Evolutionary conservation across 2,329 filamentous ascomycete species (phyloP).

Genomic region (Aspergillus japonicus): DNA sequence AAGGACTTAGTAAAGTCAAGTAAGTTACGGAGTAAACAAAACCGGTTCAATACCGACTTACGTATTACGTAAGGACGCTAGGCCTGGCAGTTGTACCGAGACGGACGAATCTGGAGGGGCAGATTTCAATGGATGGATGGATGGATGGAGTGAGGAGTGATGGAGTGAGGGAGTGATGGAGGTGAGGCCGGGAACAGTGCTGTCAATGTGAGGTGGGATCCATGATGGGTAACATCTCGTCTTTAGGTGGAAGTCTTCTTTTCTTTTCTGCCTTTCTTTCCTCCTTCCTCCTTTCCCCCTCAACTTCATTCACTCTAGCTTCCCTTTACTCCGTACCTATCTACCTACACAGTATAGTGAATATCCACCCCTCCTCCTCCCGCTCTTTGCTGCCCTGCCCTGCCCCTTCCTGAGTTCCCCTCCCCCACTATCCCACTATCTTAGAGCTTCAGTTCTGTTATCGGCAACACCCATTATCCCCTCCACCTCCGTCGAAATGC

Average conservation of each 20-base stretch:
- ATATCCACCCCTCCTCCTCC: neutral
- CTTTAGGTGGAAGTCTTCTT: neutral
- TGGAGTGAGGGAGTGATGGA: neutral
- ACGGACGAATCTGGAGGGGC: neutral
- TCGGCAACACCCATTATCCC: neutral
- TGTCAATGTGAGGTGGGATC: neutral
- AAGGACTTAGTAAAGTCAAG: neutral
- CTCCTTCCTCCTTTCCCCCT: neutral
- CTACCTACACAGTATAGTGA: neutral
- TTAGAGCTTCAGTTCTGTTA: neutral
- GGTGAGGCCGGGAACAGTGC: neutral
- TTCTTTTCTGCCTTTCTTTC: neutral
- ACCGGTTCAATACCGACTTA: neutral
- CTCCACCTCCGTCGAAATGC: slow-evolving; percentile 50
- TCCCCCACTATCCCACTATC: neutral
- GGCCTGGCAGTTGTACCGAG: neutral
- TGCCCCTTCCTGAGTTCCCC: neutral
- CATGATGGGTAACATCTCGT: neutral
- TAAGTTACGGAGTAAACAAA: too few relatives aligned
- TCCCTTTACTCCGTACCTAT: neutral
- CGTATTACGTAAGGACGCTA: neutral
- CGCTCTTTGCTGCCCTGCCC: neutral
- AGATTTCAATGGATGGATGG: slow-evolving; percentile 7
- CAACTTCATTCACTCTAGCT: neutral
- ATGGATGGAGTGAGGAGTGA: too few relatives aligned